These are phyloP conservation scores for Symmetrospora coprosmae DNA, from an alignment of 768 basidiomycete genomes.

Conservation along the genomic window DNA sequence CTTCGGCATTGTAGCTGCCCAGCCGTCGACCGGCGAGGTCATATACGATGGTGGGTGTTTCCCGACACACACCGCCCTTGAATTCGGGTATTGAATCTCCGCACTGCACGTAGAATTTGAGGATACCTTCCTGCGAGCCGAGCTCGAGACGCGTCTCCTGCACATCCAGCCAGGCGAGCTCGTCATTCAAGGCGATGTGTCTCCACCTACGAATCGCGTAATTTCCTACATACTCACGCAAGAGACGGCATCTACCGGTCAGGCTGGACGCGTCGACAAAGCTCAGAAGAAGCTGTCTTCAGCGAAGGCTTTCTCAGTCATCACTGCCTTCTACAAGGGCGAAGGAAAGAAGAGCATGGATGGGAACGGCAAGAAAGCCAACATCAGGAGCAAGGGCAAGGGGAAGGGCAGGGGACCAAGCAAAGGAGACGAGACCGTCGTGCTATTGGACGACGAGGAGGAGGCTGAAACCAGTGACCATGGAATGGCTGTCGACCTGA, in stretches of 20 bases:
- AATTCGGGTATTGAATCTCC: not conserved
- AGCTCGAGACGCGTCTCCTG: constrained; percentile 81
- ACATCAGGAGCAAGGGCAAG: too few species aligned
- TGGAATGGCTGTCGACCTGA: too few species aligned
- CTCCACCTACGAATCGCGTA: constrained; percentile 58
- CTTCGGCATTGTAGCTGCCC: constrained; percentile 63
- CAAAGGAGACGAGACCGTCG: constrained; percentile 17
- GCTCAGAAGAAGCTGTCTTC: not conserved
- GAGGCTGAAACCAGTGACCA: constrained; percentile 11
- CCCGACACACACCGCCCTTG: not conserved
- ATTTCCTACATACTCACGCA: constrained; percentile 48
- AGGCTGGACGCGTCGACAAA: not conserved
- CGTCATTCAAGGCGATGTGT: constrained; percentile 41
- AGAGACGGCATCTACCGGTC: constrained; percentile 1
- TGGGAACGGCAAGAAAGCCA: not conserved
- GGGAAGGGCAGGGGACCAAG: not conserved
- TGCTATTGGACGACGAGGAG: constrained; percentile 37
- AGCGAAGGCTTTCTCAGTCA: constrained; percentile 1
- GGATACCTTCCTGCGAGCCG: constrained; percentile 73
- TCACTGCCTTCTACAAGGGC: constrained; percentile 18
- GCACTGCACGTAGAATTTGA: constrained; percentile 21
- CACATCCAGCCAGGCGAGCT: constrained; percentile 75
- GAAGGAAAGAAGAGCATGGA: not conserved
- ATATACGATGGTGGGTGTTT: constrained; percentile 56
- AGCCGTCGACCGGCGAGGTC: constrained; percentile 80